Evolutionary conservation across 2,329 filamentous ascomycete species (phyloP), one percentile per base, ranked within the genome.

Genomic region (Colletotrichum scovillei): DNA sequence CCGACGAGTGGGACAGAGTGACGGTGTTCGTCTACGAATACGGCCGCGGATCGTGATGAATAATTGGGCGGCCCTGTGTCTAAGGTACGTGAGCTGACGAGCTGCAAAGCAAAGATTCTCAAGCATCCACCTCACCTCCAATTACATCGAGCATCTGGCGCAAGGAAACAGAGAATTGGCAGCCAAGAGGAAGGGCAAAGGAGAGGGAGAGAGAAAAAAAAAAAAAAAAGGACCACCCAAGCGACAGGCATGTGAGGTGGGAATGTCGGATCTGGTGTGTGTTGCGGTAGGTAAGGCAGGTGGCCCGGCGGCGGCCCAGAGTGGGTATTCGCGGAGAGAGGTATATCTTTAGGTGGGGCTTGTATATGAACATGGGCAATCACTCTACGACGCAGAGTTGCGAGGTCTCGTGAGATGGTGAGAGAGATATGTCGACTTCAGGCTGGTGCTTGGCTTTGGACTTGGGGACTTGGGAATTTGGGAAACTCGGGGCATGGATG

Each of bases 181-280:
- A 53, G 62, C 49, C 55, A 67, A 59, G 59, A 65, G 46, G 35
- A 49, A 53, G 11, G 52, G 53, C 57, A 60, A 71, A 63, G 28
- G 57, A 28, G 28, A 32, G 30, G 11, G 9, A 30, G 30, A 3
- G 30, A 9, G 30, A 9, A 8, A 11, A 12, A 32, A 57, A 52
- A 38, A 32, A 56, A 35, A 53, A 57, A 59, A 28, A 60, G 19
- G 42, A 4, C 42, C 42, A 49, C 19, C 42, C 7, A 19, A 19
- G 35, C 12, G 26, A n/a, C 6, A 4, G 28, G 24, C 52, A 56
- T 22, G 32, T 65, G 52, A 65, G 63, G 35, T 26, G 63, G 38
- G 63, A 65, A 46, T 56, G n/a, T 56, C 32, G 52, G 52, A 46
- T 57, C 52, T 65, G 52, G 19, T 46, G 19, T 46, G 63, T 65